Evolutionary conservation across 371 early-diverging fungal species (phyloP).

Genomic region (Parasitella parasitica): DNA sequence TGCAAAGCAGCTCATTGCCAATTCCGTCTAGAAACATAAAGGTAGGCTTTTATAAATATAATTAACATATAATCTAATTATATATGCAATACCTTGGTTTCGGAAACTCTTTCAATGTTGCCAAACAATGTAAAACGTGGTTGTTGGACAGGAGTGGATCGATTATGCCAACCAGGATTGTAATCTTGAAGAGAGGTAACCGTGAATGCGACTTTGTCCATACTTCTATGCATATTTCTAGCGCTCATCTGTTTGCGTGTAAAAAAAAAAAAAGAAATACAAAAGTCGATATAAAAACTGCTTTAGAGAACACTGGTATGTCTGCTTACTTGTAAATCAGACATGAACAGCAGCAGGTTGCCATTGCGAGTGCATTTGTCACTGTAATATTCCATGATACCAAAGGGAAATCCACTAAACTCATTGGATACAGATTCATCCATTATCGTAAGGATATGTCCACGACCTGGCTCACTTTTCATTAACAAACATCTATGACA

Average conservation of each 20-base stretch:
- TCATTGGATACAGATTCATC: slow-evolving; percentile 44
- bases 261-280: no score
- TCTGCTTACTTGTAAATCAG: slow-evolving; percentile 39
- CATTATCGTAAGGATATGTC: slow-evolving; percentile 21
- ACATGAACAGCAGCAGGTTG: slow-evolving; percentile 50
- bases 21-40: slow-evolving; percentile 11
- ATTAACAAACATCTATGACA: neutral
- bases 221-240: slow-evolving; percentile 31
- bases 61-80: no score
- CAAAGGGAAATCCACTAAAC: slow-evolving; percentile 48
- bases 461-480: neutral
- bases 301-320: no score
- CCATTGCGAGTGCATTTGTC: slow-evolving; percentile 47
- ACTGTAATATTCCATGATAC: slow-evolving; percentile 57
- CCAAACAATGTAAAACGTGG: slow-evolving; percentile 56
- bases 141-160: slow-evolving; percentile 40
- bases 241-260: slow-evolving; percentile 34
- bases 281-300: no score
- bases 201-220: slow-evolving; percentile 29
- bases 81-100: slow-evolving; percentile 25
- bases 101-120: slow-evolving; percentile 29
- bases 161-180: slow-evolving; percentile 25
- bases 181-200: slow-evolving; percentile 35
- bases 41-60: no score
- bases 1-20: slow-evolving; percentile 33